phyloP scores from a whole-genome alignment of 805 yeast species.

The Clavispora vitiphila region DNA sequence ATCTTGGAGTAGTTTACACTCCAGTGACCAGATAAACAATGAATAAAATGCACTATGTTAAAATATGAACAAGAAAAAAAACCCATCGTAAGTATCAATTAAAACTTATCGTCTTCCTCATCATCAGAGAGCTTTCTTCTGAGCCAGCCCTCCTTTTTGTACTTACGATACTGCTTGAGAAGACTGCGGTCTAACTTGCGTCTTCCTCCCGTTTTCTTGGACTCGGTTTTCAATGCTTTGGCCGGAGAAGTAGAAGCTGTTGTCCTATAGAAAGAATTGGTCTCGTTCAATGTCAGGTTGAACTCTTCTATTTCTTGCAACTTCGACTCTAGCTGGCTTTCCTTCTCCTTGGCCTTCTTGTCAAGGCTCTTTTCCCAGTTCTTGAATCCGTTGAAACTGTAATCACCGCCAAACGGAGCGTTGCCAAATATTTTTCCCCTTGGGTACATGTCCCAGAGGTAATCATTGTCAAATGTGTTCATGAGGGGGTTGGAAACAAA shows the following conservation, averaged over 20 bases:
- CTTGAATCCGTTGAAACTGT: slow-evolving; percentile 25
- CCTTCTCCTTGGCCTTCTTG: slow-evolving; percentile 17
- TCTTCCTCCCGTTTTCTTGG: slow-evolving; percentile 18
- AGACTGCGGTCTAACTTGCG: slow-evolving; percentile 32
- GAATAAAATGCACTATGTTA: not conserved
- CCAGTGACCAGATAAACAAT: not conserved
- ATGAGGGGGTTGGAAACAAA: slow-evolving; percentile 30
- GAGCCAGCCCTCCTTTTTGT: slow-evolving; percentile 9
- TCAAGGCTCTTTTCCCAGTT: slow-evolving; percentile 30
- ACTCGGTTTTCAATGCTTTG: not conserved
- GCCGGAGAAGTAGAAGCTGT: not conserved
- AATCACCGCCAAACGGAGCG: slow-evolving; percentile 29
- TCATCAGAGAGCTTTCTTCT: slow-evolving; percentile 3
- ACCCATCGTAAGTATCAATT: not conserved
- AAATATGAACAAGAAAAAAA: slow-evolving; percentile 1
- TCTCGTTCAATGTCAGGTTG: slow-evolving; percentile 15
- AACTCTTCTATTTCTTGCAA: slow-evolving; percentile 19
- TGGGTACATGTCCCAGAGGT: slow-evolving; percentile 37
- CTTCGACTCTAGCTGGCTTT: slow-evolving; percentile 3
- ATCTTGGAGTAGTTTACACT: slow-evolving; percentile 43
- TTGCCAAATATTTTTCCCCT: slow-evolving; percentile 28
- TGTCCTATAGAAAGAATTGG: slow-evolving; percentile 23
- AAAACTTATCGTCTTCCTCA: slow-evolving; percentile 10
- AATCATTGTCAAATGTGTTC: slow-evolving; percentile 34
- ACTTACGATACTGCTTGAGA: slow-evolving; percentile 24